Conservation (phyloP, 2,329 filamentous ascomycete genomes). For the Penicillium decumbens region DNA sequence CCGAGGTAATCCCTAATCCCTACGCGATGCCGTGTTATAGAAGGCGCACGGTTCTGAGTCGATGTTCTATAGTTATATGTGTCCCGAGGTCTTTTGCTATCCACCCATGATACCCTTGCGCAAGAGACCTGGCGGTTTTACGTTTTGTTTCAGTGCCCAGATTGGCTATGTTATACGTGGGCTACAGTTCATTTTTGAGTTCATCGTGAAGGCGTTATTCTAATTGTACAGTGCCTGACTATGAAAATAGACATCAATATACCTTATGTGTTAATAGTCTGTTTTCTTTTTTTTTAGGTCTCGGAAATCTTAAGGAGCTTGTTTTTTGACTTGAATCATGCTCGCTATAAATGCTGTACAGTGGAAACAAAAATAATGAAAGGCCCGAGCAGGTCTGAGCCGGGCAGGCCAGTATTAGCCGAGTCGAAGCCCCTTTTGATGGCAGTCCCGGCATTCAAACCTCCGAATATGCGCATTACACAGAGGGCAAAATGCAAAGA, state of each 20-base stretch:
- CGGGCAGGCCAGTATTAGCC: not conserved
- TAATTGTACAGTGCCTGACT: conserved; percentile 8
- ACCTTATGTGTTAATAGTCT: not conserved
- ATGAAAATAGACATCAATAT: conserved; percentile 1
- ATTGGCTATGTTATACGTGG: conserved; percentile 1
- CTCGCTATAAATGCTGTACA: conserved; percentile 18
- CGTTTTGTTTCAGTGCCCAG: conserved; percentile 4
- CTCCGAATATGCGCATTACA: not conserved
- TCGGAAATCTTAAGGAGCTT: not conserved
- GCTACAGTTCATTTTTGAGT: not conserved
- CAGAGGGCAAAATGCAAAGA: not conserved
- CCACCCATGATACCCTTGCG: conserved; percentile 33
- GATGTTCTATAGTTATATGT: conserved; percentile 11
- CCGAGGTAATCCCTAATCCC: conserved; percentile 21
- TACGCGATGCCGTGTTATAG: not conserved
- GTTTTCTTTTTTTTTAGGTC: not conserved
- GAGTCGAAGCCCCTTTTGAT: not conserved
- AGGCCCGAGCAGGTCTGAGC: not conserved
- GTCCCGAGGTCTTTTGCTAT: conserved; percentile 20
- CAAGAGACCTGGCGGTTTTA: conserved; percentile 20
- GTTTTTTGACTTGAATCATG: not conserved
- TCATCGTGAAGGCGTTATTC: not conserved
- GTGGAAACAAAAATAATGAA: not conserved
- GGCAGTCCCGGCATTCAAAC: not conserved
- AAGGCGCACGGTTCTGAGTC: conserved; percentile 3